Conservation (phyloP, 2,329 filamentous ascomycete genomes). For the Alternaria dauci region DNA sequence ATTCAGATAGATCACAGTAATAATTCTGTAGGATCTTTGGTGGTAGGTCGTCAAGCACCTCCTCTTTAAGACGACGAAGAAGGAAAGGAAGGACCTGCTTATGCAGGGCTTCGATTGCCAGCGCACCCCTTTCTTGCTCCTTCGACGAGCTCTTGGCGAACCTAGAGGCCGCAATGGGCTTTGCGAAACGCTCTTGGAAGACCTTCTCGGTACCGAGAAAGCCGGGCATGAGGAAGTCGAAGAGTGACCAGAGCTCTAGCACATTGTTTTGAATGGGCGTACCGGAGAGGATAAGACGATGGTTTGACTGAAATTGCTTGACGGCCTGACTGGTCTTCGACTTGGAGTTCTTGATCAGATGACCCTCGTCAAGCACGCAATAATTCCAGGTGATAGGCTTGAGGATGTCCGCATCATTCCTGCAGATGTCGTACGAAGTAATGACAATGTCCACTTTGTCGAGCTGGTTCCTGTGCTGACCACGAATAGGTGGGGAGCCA, state of each 20-base stretch:
- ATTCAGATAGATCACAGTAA: conserved; percentile 95
- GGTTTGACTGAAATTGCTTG: conserved; percentile 88
- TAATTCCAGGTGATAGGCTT: conserved; percentile 94
- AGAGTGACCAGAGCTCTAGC: conserved; percentile 94
- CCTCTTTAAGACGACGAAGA: conserved; percentile 93
- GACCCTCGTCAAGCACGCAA: conserved; percentile 94
- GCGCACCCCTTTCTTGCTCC: conserved; percentile 94
- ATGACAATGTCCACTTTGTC: conserved; percentile 89
- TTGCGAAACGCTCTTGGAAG: conserved; percentile 94
- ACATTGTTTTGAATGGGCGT: conserved; percentile 99
- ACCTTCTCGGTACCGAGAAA: conserved; percentile 96
- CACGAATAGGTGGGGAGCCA: conserved; percentile 82
- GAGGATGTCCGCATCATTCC: conserved; percentile 90
- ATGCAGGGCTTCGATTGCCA: conserved; percentile 97
- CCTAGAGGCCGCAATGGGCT: conserved; percentile 91
- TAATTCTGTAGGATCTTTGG: conserved; percentile 99
- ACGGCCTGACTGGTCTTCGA: conserved; percentile 95
- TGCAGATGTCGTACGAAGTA: conserved; percentile 97
- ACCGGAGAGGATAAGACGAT: conserved; percentile 93
- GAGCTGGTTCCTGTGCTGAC: conserved; percentile 73
- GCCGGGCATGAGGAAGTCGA: conserved; percentile 98
- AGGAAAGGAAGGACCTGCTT: conserved; percentile 98
- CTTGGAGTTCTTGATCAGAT: conserved; percentile 98
- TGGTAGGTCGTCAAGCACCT: conserved; percentile 93
- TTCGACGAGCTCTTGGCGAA: conserved; percentile 98